Evolutionary conservation across 495 filamentous ascomycete genomes (phyloP).

Genomic region (Chaetomium cochliodes): DNA sequence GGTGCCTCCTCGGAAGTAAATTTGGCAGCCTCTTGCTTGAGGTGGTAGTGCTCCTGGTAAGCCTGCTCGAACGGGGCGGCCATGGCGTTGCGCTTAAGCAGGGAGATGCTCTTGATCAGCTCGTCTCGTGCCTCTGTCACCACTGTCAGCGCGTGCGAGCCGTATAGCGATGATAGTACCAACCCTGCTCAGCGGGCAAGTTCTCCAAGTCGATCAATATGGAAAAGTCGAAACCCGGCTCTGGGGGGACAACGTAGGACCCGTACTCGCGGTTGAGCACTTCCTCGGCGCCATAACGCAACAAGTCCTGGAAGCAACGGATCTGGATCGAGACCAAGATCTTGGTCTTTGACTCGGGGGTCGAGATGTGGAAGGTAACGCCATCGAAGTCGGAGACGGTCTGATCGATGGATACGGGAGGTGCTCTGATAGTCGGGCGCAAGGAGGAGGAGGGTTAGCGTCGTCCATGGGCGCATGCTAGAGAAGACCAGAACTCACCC

Average conservation of each 20-base stretch:
- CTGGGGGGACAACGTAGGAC: conserved; percentile 79
- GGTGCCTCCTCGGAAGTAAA: conserved; percentile 90
- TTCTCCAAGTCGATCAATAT: conserved; percentile 83
- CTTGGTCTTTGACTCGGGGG: conserved; percentile 85
- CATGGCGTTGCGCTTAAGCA: conserved; percentile 97
- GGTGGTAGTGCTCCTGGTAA: conserved; percentile 84
- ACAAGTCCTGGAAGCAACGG: conserved; percentile 88
- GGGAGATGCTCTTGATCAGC: conserved; percentile 76
- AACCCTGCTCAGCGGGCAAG: conserved; percentile 73
- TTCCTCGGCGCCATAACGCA: conserved; percentile 86
- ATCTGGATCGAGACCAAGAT: conserved; percentile 91
- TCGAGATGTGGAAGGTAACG: conserved; percentile 96
- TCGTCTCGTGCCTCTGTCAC: conserved; percentile 71
- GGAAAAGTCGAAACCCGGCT: conserved; percentile 93
- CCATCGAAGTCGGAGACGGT: conserved; percentile 97
- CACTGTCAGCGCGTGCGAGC: conserved; percentile 17
- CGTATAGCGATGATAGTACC: conserved; percentile 10
- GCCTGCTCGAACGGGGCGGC: conserved; percentile 95
- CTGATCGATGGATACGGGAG: conserved; percentile 88
- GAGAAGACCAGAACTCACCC: conserved; percentile 56
- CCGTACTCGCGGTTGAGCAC: conserved; percentile 95
- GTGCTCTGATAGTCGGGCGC: conserved; percentile 54
- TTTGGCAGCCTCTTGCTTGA: conserved; percentile 82
- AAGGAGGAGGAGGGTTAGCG: conserved; percentile 8
- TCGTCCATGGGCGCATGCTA: conserved; percentile 5